Conservation (phyloP, 306 rosid species). For the Cicer arietinum region DNA sequence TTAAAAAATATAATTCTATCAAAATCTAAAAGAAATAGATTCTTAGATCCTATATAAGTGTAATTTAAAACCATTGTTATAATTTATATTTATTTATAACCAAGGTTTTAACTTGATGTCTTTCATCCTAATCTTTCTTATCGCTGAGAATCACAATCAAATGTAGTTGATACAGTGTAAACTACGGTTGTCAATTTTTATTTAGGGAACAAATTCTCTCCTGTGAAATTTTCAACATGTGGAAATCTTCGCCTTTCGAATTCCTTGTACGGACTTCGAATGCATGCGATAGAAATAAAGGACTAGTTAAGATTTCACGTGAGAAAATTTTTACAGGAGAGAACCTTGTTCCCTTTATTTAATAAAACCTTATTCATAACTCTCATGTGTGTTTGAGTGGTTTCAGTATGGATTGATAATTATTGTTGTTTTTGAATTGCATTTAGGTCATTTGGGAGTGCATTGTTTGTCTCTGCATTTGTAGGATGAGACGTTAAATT, state of each 20-base stretch:
- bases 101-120: not conserved
- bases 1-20: not conserved
- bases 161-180: not conserved
- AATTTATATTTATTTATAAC: not conserved
- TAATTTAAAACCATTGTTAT: not conserved
- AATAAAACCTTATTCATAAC: not conserved
- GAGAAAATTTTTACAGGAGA: no score
- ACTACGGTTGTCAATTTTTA: no score
- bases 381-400: not conserved
- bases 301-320: no score
- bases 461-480: constrained; percentile 40
- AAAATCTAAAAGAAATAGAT: not conserved
- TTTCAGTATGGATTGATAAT: not conserved
- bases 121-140: not conserved
- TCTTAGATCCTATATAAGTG: not conserved
- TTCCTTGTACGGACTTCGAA: no score
- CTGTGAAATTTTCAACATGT: no score
- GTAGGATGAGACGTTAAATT: constrained; percentile 61
- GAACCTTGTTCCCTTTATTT: not conserved
- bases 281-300: no score
- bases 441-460: constrained; percentile 62
- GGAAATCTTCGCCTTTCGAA: no score
- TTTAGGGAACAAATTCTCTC: no score
- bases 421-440: constrained; percentile 31
- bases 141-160: not conserved